A percentile compares a stretch with the other conserved stretches of the same genome.
phyloP scores from a whole-genome alignment of 345 rosid species.

The Gossypioides kirkii region DNA sequence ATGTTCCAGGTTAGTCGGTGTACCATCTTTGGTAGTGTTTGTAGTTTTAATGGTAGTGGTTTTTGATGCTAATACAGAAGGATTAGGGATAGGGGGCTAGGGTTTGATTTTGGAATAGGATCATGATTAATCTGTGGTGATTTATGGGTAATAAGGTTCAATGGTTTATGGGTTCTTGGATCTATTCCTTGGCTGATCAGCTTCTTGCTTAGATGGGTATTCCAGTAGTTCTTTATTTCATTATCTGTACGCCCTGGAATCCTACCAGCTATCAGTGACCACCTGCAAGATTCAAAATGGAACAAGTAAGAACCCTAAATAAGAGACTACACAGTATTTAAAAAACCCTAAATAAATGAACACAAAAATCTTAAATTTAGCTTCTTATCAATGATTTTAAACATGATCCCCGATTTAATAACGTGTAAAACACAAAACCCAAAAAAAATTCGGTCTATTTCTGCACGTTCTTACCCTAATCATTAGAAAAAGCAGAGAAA shows the following conservation, averaged over 20 bases:
- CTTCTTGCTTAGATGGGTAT: slow-evolving; percentile 2
- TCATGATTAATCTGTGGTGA: slow-evolving; percentile 1
- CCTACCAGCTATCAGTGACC: slow-evolving; percentile 89
- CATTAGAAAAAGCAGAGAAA: neutral
- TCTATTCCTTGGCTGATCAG: slow-evolving; percentile 15
- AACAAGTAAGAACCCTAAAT: neutral
- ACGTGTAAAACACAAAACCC: neutral
- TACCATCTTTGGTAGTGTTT: neutral
- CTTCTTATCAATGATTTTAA: neutral
- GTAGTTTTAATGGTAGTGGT: neutral
- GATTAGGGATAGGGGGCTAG: slow-evolving; percentile 25
- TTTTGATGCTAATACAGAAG: neutral
- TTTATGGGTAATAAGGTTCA: slow-evolving; percentile 15
- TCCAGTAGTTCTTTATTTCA: neutral
- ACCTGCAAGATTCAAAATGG: slow-evolving; percentile 26
- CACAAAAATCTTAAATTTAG: neutral
- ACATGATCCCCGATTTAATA: neutral
- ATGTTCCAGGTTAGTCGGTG: slow-evolving; percentile 11
- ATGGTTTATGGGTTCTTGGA: slow-evolving; percentile 77
- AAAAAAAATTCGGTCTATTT: neutral
- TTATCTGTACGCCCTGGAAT: neutral
- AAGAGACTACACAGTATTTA: neutral
- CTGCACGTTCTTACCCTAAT: neutral
- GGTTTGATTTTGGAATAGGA: slow-evolving; percentile 19
- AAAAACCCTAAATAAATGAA: neutral